phyloP scores from a whole-genome alignment of 495 filamentous ascomycete species.

The Podospora sp. region DNA sequence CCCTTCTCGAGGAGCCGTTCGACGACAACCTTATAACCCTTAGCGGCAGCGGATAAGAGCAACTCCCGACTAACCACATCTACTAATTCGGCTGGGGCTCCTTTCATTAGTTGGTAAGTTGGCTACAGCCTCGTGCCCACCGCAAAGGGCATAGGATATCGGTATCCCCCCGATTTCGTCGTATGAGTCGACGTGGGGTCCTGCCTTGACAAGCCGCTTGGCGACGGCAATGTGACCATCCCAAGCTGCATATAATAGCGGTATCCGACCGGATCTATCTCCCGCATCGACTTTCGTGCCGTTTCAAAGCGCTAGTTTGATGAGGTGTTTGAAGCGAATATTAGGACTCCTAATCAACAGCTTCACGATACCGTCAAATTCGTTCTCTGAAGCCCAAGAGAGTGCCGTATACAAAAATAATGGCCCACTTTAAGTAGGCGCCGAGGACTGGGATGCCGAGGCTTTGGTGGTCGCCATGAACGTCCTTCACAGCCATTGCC shows the following conservation, averaged over 20 bases:
- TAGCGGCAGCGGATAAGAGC: too few species aligned
- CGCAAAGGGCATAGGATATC: background rate
- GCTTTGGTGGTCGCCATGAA: background rate
- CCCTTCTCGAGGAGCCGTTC: too few species aligned
- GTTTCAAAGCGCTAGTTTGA: background rate
- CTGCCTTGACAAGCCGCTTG: background rate
- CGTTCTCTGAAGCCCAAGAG: background rate
- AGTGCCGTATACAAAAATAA: background rate
- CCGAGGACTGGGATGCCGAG: constrained; percentile 6
- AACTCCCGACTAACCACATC: too few species aligned
- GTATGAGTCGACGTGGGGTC: background rate
- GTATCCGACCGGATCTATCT: background rate
- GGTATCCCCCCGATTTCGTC: background rate
- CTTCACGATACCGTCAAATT: background rate
- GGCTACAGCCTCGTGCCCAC: background rate
- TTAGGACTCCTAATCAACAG: background rate
- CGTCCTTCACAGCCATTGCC: background rate
- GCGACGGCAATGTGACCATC: background rate
- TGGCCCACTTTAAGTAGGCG: background rate
- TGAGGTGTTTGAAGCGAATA: background rate
- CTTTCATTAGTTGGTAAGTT: too few species aligned
- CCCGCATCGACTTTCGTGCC: background rate
- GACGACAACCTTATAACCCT: too few species aligned
- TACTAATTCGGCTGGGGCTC: too few species aligned
- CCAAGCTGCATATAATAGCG: constrained; percentile 1